Conservation (phyloP, 129 eudicot species). For the Tanacetum coccineum region DNA sequence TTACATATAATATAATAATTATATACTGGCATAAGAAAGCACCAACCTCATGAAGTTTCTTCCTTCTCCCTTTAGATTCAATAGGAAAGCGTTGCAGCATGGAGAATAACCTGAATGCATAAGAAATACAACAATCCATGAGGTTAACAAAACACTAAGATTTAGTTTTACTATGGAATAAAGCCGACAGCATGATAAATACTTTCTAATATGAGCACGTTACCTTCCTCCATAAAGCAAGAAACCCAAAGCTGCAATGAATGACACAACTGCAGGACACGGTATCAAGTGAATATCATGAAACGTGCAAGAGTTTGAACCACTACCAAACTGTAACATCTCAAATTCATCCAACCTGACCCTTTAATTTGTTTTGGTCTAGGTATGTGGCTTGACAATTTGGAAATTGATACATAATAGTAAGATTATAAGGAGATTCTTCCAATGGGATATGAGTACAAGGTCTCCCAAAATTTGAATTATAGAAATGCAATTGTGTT, state of each 20-base stretch:
- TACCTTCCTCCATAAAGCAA: conserved; percentile 93
- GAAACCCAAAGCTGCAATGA: conserved; percentile 68
- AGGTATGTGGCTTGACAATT: no score
- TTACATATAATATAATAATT: background rate
- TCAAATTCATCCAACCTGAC: background rate
- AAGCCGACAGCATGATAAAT: background rate
- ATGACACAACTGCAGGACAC: conserved; percentile 32
- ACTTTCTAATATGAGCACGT: background rate
- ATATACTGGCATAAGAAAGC: conserved; percentile 2
- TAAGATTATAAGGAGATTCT: no score
- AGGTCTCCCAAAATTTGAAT: no score
- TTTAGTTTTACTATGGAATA: background rate
- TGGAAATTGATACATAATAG: no score
- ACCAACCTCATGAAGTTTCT: conserved; percentile 94
- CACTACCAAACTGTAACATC: background rate
- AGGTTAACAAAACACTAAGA: background rate
- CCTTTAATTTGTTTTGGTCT: background rate
- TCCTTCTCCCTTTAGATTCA: conserved; percentile 93
- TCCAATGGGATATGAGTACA: no score
- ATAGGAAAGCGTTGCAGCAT: conserved; percentile 91
- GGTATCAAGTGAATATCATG: background rate
- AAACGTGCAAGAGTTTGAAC: background rate
- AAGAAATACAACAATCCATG: conserved; percentile 6
- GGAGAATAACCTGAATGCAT: conserved; percentile 60
- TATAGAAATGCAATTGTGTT: no score